Percentiles rank a stretch among this genome's conserved stretches.
phyloP scores from a whole-genome alignment of 768 basidiomycete species.

The Cantharellus cinnabarinus region DNA sequence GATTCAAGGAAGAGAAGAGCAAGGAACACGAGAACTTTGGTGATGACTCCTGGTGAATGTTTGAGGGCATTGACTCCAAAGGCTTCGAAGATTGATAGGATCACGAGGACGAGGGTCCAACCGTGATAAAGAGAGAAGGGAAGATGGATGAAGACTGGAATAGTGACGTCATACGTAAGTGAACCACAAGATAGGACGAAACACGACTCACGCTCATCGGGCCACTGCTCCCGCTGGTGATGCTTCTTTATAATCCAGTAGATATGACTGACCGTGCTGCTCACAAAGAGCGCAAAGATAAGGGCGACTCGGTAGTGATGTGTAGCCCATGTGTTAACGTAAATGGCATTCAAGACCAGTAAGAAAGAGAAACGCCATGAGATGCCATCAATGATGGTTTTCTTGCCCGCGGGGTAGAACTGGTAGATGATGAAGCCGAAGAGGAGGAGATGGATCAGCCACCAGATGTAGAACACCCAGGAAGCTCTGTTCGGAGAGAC shows the following conservation, averaged over 20 bases:
- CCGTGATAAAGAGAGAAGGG: constrained; percentile 95
- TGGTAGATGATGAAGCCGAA: constrained; percentile 84
- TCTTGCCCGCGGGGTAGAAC: constrained; percentile 60
- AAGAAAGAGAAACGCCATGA: constrained; percentile 85
- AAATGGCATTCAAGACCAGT: constrained; percentile 69
- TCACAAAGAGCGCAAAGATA: constrained; percentile 72
- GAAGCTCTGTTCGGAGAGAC: constrained; percentile 25
- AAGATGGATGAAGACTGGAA: constrained; percentile 58
- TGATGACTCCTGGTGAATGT: constrained; percentile 62
- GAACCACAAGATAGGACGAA: neutral
- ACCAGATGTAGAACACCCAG: constrained; percentile 88
- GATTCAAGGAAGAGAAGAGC: constrained; percentile 82
- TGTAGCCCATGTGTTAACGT: constrained; percentile 69
- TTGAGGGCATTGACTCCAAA: constrained; percentile 59
- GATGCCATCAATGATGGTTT: constrained; percentile 65
- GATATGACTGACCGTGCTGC: constrained; percentile 63
- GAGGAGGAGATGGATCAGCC: constrained; percentile 68
- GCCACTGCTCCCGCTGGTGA: constrained; percentile 37
- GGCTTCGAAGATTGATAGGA: constrained; percentile 70
- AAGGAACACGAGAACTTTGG: constrained; percentile 89
- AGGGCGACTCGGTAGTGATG: constrained; percentile 66
- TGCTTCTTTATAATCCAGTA: constrained; percentile 89
- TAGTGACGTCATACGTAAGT: neutral
- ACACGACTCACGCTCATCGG: constrained; percentile 36
- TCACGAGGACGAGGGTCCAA: constrained; percentile 68